Evolutionary conservation across 306 rosid species (phyloP), one percentile per base, ranked within the genome.

Genomic region (Sicyos baderoa): DNA sequence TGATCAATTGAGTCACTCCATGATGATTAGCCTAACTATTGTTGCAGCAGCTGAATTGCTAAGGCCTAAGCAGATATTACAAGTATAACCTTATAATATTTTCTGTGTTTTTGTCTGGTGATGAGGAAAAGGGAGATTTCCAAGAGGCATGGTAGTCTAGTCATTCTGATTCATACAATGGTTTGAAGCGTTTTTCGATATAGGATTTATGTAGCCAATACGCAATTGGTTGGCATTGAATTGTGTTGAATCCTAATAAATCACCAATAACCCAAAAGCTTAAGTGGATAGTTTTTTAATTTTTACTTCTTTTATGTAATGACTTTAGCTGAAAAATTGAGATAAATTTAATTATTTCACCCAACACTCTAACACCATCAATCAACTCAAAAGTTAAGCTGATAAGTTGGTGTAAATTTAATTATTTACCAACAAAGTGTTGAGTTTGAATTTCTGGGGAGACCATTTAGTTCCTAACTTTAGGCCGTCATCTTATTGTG

Each of bases 401-500:
- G 11, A 40, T 40, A 40, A 40, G 45, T 40, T 40, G 12, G 12
- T 40, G 45, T 40, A 40, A 40, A 9, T 40, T 40, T 40, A 40
- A 40, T 40, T 40, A 40, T 7, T 12, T 7, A 40, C 45, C 44
- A 37, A 32, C 37, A 51, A 7, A 42, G 53, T 11, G 53, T 42
- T 45, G 8, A 40, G 23, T 8, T 48, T 48, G 56, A 19, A 48
- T 21, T 48, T 3, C 40, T 6, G 54, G 37, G 54, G 54, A 65
- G 71, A 8, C 9, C 9, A 11, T 67, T 14, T 37, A 18, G 7
- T 48, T 23, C 22, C 56, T 11, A 22, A 27, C 45, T 70, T 19
- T 70, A 66, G 72, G 54, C 29, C 32, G 66, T 79, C 69, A 70
- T 18, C 14, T 55, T 35, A 54, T 66, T 54, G 42, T 56, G 54